Evolutionary conservation across 2,329 filamentous ascomycete species (phyloP).

Genomic region (Cordyceps cicadae): DNA sequence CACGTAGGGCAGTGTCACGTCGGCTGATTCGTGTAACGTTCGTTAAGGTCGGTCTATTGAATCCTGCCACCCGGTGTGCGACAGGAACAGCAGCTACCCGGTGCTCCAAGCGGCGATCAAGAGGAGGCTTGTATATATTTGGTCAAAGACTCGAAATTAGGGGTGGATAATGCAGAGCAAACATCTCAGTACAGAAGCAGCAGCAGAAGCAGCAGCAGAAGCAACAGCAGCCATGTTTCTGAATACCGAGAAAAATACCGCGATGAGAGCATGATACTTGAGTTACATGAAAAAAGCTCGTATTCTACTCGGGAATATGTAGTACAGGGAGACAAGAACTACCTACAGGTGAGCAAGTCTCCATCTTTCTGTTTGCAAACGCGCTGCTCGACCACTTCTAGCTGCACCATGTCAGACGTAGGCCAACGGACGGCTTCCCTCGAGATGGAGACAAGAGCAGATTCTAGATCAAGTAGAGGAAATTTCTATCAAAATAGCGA

Average conservation of each 20-base stretch:
- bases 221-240: no score
- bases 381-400: not conserved
- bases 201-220: no score
- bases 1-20: not conserved
- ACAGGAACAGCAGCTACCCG: not conserved
- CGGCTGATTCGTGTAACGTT: not conserved
- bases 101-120: not conserved
- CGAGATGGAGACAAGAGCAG: not conserved
- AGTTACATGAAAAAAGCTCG: no score
- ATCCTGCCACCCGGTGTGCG: not conserved
- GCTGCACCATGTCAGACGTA: not conserved
- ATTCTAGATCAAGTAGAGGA: not conserved
- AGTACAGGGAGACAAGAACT: not conserved
- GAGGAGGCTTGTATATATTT: not conserved
- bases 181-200: no score
- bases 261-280: not conserved
- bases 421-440: not conserved
- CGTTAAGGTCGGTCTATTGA: not conserved
- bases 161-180: no score
- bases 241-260: not conserved
- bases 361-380: slow-evolving; percentile 8
- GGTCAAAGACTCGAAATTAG: not conserved
- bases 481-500: not conserved
- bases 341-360: not conserved
- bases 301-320: not conserved